These are phyloP conservation scores for Trichoderma asperellum DNA, from an alignment of 2,329 filamentous ascomycete species.

Conservation along the genomic window DNA sequence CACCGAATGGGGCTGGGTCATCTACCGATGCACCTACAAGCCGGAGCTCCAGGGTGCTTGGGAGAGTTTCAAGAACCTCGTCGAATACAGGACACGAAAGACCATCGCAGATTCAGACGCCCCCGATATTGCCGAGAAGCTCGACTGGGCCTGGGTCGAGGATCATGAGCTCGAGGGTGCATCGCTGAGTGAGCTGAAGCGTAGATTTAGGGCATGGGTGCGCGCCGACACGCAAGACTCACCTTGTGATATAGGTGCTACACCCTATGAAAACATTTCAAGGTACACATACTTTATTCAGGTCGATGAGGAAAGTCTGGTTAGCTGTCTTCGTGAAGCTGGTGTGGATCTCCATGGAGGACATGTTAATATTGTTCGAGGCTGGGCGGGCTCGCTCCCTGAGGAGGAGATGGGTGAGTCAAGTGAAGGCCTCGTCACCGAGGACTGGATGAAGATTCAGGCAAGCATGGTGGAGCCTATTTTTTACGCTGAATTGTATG, in stretches of 20 bases:
- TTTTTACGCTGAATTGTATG: background rate
- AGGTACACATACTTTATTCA: background rate
- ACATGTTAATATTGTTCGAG: background rate
- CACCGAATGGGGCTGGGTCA: background rate
- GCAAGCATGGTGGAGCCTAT: background rate
- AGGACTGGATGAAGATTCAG: conserved; percentile 1
- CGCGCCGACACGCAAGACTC: background rate
- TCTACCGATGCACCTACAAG: conserved; percentile 7
- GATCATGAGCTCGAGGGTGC: background rate
- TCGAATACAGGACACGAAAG: background rate
- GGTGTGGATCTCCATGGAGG: background rate
- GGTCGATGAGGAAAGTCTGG: background rate
- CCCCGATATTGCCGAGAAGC: background rate
- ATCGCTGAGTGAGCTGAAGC: background rate
- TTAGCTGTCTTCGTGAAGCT: background rate
- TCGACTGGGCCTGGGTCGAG: background rate
- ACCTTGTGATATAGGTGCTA: no score
- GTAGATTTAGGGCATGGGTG: background rate
- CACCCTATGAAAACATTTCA: background rate
- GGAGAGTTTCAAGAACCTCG: background rate
- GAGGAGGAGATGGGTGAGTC: background rate
- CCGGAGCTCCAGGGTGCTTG: background rate
- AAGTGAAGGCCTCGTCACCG: background rate
- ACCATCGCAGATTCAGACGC: background rate
- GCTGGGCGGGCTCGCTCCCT: background rate